These are phyloP conservation scores for Pleurotus cornucopiae DNA, from an alignment of 768 basidiomycete genomes.

Conservation along the genomic window DNA sequence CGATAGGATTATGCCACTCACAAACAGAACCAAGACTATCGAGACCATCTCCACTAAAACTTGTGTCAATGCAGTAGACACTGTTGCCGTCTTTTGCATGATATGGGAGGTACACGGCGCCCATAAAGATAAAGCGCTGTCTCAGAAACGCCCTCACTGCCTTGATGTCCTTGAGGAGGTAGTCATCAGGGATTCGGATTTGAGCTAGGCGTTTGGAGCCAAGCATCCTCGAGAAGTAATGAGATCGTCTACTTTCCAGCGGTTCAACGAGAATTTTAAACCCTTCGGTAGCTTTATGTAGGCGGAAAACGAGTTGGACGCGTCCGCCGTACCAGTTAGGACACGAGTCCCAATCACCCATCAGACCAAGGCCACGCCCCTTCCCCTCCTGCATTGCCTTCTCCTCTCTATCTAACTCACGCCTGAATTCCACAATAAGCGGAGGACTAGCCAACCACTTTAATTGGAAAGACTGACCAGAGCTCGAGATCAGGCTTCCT, in stretches of 20 bases:
- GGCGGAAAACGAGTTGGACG: constrained; percentile 52
- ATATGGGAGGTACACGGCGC: constrained; percentile 59
- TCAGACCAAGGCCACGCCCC: constrained; percentile 57
- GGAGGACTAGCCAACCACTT: neutral
- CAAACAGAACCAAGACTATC: constrained; percentile 44
- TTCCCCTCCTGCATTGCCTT: constrained; percentile 50
- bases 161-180: constrained; percentile 30
- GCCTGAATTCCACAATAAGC: constrained; percentile 23
- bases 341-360: constrained; percentile 48
- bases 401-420: constrained; percentile 65
- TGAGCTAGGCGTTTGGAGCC: constrained; percentile 65
- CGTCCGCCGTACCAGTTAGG: constrained; percentile 65
- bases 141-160: constrained; percentile 31
- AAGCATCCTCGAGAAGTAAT: constrained; percentile 60
- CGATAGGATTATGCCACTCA: constrained; percentile 61
- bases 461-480: constrained; percentile 25
- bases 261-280: constrained; percentile 47
- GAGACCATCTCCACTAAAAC: constrained; percentile 34
- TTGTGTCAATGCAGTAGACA: constrained; percentile 57
- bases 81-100: constrained; percentile 55
- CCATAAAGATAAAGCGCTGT: constrained; percentile 58
- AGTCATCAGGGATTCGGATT: constrained; percentile 40
- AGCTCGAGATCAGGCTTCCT: constrained; percentile 18
- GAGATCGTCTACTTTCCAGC: constrained; percentile 55
- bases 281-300: constrained; percentile 23